A percentile compares a stretch with the other conserved stretches of the same genome.
These are phyloP conservation scores for Apocynum venetum DNA, from an alignment of 257 asterid species.

Conservation along the genomic window DNA sequence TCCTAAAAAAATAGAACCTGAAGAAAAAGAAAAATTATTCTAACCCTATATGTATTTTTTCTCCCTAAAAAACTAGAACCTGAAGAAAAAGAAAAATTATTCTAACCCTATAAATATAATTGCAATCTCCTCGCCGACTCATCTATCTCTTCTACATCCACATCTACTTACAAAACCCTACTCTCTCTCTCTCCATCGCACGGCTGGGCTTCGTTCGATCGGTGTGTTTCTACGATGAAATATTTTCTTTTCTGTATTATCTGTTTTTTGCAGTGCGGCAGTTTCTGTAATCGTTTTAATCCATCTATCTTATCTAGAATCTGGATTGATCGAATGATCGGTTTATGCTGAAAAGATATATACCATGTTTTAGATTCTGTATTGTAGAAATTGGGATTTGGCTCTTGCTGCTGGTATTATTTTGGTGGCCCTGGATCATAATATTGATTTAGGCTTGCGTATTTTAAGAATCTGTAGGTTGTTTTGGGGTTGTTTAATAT, in stretches of 20 bases:
- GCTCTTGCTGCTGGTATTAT: neutral
- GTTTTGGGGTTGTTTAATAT: neutral
- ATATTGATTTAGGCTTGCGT: neutral
- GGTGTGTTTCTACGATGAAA: conserved; percentile 6
- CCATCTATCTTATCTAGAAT: neutral
- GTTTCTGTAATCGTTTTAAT: neutral
- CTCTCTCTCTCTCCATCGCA: neutral
- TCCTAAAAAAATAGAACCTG: too few relatives aligned
- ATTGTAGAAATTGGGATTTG: neutral
- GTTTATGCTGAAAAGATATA: neutral
- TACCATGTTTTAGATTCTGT: neutral
- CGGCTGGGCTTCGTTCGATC: conserved; percentile 1
- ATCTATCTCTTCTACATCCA: neutral
- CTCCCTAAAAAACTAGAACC: too few relatives aligned
- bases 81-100: neutral
- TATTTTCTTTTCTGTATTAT: neutral
- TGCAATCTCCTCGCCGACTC: conserved; percentile 25
- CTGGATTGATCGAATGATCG: neutral
- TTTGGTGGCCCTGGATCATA: neutral
- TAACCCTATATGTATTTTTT: conserved; percentile 3
- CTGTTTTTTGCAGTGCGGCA: neutral
- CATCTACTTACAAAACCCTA: conserved; percentile 20
- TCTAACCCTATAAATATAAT: conserved; percentile 24
- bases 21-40: neutral
- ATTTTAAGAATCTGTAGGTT: too few relatives aligned